Evolutionary conservation across 75 land plant species (phyloP), one percentile per base, ranked within the genome.

Genomic region (Selaginella moellendorffii): DNA sequence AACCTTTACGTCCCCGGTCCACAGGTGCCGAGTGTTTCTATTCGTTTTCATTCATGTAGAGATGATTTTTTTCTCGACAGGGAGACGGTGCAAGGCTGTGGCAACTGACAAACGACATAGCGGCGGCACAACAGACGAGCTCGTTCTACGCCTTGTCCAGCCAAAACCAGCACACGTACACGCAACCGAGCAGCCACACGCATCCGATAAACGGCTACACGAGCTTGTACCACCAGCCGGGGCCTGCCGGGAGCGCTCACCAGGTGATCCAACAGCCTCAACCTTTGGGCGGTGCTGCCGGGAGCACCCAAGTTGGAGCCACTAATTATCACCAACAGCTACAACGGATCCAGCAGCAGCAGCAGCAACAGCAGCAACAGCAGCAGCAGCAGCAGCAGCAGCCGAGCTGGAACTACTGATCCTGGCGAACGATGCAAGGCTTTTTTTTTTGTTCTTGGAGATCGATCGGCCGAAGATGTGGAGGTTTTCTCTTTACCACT

Each of bases 1-100:
- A 66, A 62, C 68, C 54, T 82, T 28, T 83, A 79, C 67, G 65
- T 77, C 17, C 66, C 82, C 30, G 84, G 84, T 42, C 97, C 80
- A 67, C 97, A 86, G 87, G 97, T 90, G 31, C 46, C 46, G 46
- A 5, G 46, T 36, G 46, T 5, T 14, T 36, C 10, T 36, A 36
- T 36, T 36, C 46, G 46, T 5, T 14, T 36, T 14, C 46, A 36
- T 36, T 36, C 14, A 36, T 36, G 14, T 36, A n/a, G n/a, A n/a
- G n/a, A n/a, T n/a, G n/a, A n/a, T n/a, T n/a, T n/a, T n/a, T n/a
- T n/a, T n/a, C n/a, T n/a, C n/a, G n/a, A n/a, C 46, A 36, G 46
- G 46, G 46, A 14, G 46, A 36, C 14, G 46, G 46, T 36, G 46
- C 46, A 36, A 36, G 46, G 46, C 46, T 36, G 14, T 36, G 46